These are phyloP conservation scores for Medicago truncatula DNA, from an alignment of 306 rosid genomes.

Conservation along the genomic window DNA sequence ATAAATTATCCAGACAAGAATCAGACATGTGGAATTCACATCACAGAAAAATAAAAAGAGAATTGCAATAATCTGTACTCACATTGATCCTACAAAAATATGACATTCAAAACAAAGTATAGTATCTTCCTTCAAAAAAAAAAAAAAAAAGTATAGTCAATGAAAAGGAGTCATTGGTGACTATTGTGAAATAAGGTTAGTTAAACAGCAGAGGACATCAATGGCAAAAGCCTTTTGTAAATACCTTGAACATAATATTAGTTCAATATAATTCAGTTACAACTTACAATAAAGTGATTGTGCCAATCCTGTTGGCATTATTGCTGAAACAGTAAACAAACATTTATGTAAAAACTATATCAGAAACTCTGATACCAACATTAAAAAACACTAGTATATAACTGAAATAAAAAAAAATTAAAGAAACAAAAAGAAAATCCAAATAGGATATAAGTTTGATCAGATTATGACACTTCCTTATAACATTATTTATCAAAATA, in stretches of 20 bases:
- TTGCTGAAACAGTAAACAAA: conserved; percentile 42
- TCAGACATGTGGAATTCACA: conserved; percentile 8
- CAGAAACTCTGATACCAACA: conserved; percentile 29
- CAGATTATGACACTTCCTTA: conserved; percentile 36
- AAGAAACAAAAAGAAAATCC: conserved; percentile 4
- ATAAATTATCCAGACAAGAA: not conserved
- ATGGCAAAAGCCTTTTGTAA: not conserved
- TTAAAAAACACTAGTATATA: conserved; percentile 31
- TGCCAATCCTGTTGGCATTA: conserved; percentile 43
- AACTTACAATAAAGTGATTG: conserved; percentile 36
- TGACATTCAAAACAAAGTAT: conserved; percentile 24
- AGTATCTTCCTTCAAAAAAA: conserved; percentile 30
- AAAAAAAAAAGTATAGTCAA: conserved; percentile 27
- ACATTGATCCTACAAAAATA: conserved; percentile 17
- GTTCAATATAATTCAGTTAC: conserved; percentile 34
- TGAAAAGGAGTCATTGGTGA: conserved; percentile 21
- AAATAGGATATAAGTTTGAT: conserved; percentile 33
- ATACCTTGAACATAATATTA: conserved; percentile 29
- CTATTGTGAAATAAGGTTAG: conserved; percentile 29
- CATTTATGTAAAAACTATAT: conserved; percentile 44
- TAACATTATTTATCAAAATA: conserved; percentile 42
- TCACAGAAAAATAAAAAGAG: not conserved
- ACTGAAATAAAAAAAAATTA: conserved; percentile 29
- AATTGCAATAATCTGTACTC: not conserved
- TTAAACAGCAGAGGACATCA: not conserved